Evolutionary conservation across 345 rosid species (phyloP).

Genomic region (Garcia nutans): DNA sequence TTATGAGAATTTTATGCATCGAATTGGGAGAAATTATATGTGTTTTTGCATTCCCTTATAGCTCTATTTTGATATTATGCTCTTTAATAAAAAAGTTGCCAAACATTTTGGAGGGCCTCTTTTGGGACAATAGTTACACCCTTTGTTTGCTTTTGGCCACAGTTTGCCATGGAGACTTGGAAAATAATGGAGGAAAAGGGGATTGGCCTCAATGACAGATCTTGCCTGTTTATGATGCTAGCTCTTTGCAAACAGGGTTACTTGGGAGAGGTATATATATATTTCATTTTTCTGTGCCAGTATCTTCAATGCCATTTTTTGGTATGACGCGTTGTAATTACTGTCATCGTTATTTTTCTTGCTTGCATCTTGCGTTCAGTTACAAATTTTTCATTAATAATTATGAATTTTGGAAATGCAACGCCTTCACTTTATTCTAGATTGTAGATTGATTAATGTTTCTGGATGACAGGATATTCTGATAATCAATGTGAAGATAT

Average conservation of each 20-base stretch:
- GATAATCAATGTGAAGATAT: neutral
- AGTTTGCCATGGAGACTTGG: constrained; percentile 94
- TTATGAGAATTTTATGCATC: neutral
- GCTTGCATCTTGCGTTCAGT: neutral
- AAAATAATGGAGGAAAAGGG: constrained; percentile 57
- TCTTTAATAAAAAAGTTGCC: neutral
- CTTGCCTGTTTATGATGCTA: constrained; percentile 52
- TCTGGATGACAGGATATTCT: neutral
- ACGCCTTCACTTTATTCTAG: neutral
- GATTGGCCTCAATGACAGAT: constrained; percentile 40
- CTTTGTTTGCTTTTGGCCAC: constrained; percentile 28
- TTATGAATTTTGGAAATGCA: neutral
- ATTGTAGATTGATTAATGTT: constrained; percentile 2
- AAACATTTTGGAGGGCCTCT: neutral
- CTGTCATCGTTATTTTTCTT: neutral
- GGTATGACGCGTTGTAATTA: neutral
- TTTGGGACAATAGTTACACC: constrained; percentile 9
- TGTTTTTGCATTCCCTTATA: neutral
- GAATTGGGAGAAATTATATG: neutral
- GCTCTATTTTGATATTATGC: neutral
- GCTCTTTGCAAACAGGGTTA: constrained; percentile 80
- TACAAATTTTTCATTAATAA: neutral
- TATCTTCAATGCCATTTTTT: neutral
- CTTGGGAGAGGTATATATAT: constrained; percentile 62
- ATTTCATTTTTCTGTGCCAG: neutral